These are phyloP conservation scores for Lentithecium fluviatile DNA, from an alignment of 495 filamentous ascomycete genomes.

Conservation along the genomic window DNA sequence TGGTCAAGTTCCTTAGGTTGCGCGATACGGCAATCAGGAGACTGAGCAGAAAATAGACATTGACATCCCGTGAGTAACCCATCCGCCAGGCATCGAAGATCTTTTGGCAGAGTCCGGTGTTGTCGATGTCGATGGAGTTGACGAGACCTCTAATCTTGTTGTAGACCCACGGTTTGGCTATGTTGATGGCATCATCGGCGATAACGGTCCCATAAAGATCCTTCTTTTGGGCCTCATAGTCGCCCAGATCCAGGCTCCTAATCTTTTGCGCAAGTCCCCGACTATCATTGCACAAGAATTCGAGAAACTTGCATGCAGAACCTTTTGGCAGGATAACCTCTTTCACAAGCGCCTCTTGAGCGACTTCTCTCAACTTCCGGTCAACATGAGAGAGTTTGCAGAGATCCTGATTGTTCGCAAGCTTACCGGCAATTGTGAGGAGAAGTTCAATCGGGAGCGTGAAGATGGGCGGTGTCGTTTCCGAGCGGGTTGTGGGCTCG, in stretches of 20 bases:
- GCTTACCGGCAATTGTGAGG: not conserved
- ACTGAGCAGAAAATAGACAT: not conserved
- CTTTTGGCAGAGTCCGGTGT: no score
- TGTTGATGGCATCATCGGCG: no score
- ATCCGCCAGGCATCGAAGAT: no score
- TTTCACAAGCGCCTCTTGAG: not conserved
- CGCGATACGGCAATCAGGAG: not conserved
- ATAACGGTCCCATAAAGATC: no score
- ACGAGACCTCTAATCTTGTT: no score
- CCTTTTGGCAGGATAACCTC: not conserved
- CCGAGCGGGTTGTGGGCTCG: no score
- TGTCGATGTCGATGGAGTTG: no score
- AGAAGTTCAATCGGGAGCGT: constrained; percentile 6
- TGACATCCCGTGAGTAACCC: no score
- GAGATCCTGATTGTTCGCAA: not conserved
- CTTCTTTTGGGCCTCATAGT: not conserved
- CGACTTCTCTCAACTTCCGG: not conserved
- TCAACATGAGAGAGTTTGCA: not conserved
- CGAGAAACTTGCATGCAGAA: not conserved
- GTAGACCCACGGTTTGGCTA: no score
- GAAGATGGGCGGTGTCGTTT: not conserved
- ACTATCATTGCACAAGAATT: not conserved
- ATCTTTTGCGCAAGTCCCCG: not conserved
- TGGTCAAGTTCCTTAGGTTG: not conserved
- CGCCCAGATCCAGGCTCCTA: constrained; percentile 4